phyloP scores from a whole-genome alignment of 345 rosid genomes.

The Eucalyptus tenuipes region DNA sequence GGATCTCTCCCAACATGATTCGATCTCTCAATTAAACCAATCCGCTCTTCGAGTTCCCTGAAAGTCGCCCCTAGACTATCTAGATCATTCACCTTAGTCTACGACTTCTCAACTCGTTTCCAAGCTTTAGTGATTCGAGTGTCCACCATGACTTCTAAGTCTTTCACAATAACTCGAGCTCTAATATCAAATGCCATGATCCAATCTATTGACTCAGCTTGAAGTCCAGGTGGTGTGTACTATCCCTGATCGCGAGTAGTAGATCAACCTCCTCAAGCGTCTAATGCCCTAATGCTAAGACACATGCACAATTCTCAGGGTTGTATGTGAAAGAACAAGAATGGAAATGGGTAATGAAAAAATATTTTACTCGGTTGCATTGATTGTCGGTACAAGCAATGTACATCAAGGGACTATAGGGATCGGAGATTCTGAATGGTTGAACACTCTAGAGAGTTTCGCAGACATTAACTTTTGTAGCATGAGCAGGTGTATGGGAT shows the following conservation, averaged over 20 bases:
- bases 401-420: too few relatives aligned
- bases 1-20: too few relatives aligned
- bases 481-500: too few relatives aligned
- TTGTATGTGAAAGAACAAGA: neutral
- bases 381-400: too few relatives aligned
- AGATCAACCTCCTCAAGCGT: neutral
- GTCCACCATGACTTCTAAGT: neutral
- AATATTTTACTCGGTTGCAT: too few relatives aligned
- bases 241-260: neutral
- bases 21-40: neutral
- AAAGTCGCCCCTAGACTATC: neutral
- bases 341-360: too few relatives aligned
- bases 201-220: neutral
- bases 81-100: neutral
- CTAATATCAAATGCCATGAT: neutral
- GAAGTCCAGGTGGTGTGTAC: neutral
- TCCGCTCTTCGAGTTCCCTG: too few relatives aligned
- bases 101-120: neutral
- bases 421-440: accelerated
- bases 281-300: neutral
- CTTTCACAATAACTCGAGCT: neutral
- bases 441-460: too few relatives aligned
- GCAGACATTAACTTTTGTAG: too few relatives aligned
- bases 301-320: neutral
- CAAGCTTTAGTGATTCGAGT: neutral